phyloP scores from a whole-genome alignment of 176 grass and related monocot species.

The Oryza nivara region DNA sequence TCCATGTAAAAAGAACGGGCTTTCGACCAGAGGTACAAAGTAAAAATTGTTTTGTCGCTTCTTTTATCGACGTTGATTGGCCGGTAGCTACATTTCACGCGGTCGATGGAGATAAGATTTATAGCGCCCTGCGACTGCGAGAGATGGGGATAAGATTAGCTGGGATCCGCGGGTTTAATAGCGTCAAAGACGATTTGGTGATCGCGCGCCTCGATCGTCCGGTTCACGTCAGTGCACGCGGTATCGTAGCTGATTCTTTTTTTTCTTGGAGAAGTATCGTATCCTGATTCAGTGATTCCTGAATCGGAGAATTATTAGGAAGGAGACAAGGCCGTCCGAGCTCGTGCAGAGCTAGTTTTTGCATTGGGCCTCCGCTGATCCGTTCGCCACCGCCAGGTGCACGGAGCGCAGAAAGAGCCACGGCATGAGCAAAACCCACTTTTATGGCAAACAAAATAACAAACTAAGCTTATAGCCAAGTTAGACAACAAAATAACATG shows the following conservation, averaged over 20 bases:
- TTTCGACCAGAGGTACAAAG: background rate
- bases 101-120: background rate
- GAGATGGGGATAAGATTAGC: background rate
- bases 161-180: background rate
- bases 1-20: constrained; percentile 4
- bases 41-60: background rate
- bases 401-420: too few species aligned
- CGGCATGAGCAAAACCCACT: too few species aligned
- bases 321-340: too few species aligned
- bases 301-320: too few species aligned
- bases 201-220: background rate
- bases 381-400: too few species aligned
- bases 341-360: too few species aligned
- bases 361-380: too few species aligned
- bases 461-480: too few species aligned
- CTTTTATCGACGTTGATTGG: background rate
- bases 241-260: background rate
- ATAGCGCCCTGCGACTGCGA: background rate
- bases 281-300: too few species aligned
- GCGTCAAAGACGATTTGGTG: background rate
- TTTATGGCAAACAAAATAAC: too few species aligned
- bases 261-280: too few species aligned
- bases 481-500: too few species aligned
- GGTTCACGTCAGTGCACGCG: background rate
- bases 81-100: background rate